A percentile compares a stretch with the other conserved stretches of the same genome.
Evolutionary conservation across 345 rosid species (phyloP).

Genomic region (Draba incana): DNA sequence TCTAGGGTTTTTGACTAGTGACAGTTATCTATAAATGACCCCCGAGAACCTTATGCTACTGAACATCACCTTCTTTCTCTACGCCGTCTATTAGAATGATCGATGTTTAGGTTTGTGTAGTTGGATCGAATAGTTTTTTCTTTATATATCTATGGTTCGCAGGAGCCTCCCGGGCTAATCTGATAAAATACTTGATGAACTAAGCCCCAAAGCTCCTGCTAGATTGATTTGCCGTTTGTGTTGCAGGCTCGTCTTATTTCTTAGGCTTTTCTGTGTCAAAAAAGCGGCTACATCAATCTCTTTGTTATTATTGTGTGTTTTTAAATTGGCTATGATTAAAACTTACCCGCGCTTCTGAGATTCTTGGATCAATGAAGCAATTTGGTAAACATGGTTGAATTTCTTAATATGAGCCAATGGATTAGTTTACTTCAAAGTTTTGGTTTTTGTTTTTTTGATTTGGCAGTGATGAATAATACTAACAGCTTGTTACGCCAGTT

Average conservation of each 20-base stretch:
- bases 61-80: background rate
- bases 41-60: background rate
- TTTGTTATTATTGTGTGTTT: background rate
- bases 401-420: conserved; percentile 69
- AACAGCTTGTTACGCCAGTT: conserved; percentile 87
- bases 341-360: conserved; percentile 85
- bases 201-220: conserved; percentile 45
- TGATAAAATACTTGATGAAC: conserved; percentile 38
- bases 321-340: conserved; percentile 51
- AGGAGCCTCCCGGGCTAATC: conserved; percentile 72
- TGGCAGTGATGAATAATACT: conserved; percentile 51
- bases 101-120: background rate
- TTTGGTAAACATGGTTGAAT: conserved; percentile 59
- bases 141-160: background rate
- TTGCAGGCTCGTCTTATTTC: conserved; percentile 53
- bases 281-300: conserved; percentile 23
- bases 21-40: conserved; percentile 14
- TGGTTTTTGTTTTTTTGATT: background rate
- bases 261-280: conserved; percentile 40
- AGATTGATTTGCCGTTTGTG: conserved; percentile 58
- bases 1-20: conserved; percentile 26
- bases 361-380: conserved; percentile 52
- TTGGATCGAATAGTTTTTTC: background rate
- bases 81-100: background rate
- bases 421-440: background rate